Base-by-base conservation (phyloP, 805 yeast genomes). In the Yamadazyma phyllophila region DNA sequence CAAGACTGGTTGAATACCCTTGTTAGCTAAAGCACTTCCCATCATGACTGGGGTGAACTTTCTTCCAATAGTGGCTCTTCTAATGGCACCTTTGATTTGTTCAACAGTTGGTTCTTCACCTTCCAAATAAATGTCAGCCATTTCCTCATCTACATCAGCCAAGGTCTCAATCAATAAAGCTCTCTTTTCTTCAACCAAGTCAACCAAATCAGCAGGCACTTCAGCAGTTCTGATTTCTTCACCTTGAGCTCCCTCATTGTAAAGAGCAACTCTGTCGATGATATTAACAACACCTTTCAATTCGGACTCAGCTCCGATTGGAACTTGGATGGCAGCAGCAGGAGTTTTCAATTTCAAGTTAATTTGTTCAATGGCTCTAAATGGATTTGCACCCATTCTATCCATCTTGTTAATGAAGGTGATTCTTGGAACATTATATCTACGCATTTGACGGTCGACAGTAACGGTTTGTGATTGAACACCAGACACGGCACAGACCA, bases 401-500 rank as follows among this genome's bases (percentile, higher is more conserved):
- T 94, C 99, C 97, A 94, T 91, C 74, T 94, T 94, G 73, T 94
- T 94, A 67, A 94, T 87, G 61, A 94, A 94, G 8, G 99, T 92
- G 43, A 94, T 78, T 62, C 99, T 81, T 44, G 99, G 99, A 61
- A 94, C 96, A 62, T 94, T 90, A 71, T 94, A 94, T 65, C 99
- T 84, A 59, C 96, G 83, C 99, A 94, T 94, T 73, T 94, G 99
- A 63, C 99, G 85, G 67, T 94, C 99, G 39, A 94, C 99, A 34
- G 99, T 94, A 48, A 94, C 96, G 14, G 99, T 94, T 69, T 94
- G 99, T 1, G 97, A 89, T 69, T 94, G 99, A 39, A 94, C 99
- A 61, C 99, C 99, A 26, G 96, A 81, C 43, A 94, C 99, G 14
- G 99, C 99, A 77, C 99, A 94, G 14, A 94, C 97, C 44, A 94